Percentiles rank a stretch among this genome's conserved stretches.
Evolutionary conservation across 2,329 filamentous ascomycete species (phyloP).

Genomic region (Pseudogymnoascus sp.): DNA sequence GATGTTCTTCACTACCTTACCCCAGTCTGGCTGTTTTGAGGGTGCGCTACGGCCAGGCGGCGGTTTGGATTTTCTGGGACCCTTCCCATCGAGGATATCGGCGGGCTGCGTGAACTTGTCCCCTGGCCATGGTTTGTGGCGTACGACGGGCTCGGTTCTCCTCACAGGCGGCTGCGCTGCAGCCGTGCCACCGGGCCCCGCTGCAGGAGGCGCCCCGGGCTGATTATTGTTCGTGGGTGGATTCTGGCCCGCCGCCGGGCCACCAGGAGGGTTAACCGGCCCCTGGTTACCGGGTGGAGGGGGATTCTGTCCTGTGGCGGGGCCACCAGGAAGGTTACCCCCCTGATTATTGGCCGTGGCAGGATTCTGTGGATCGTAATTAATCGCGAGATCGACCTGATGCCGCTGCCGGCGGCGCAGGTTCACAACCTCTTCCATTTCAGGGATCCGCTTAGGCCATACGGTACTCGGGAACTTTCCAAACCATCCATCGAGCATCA

Average conservation of each 20-base stretch:
- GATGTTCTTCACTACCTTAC: neutral
- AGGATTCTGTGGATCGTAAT: neutral
- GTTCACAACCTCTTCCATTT: neutral
- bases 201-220: neutral
- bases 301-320: neutral
- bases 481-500: neutral
- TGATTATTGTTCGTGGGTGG: neutral
- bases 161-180: neutral
- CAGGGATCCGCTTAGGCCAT: neutral
- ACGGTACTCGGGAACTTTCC: neutral
- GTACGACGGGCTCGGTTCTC: neutral
- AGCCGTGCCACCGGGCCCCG: neutral
- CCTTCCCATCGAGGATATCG: neutral
- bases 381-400: neutral
- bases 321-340: neutral
- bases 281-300: neutral
- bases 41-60: too few species aligned
- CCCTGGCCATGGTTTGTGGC: neutral
- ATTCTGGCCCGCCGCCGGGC: neutral
- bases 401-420: neutral
- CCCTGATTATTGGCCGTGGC: too few species aligned
- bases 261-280: neutral
- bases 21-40: neutral
- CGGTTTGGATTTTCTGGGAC: neutral
- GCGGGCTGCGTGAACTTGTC: neutral